These are phyloP conservation scores for Lipomyces sp. DNA, from an alignment of 805 yeast genomes.

Conservation along the genomic window DNA sequence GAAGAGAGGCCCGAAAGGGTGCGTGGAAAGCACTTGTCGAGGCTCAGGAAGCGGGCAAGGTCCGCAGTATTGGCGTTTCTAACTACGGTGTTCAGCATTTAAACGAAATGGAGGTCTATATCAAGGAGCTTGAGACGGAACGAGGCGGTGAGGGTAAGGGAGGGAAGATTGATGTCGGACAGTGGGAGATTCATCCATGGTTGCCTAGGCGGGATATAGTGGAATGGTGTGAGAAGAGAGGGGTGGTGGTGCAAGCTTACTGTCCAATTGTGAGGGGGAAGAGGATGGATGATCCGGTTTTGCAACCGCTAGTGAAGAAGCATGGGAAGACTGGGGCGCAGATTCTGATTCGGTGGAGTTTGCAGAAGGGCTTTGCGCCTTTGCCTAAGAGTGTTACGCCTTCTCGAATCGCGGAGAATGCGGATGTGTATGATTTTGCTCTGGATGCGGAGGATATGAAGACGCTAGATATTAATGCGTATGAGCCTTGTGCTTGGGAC, in stretches of 20 bases:
- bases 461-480: conserved; percentile 39
- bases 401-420: conserved; percentile 57
- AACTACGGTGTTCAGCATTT: conserved; percentile 64
- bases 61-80: conserved; percentile 65
- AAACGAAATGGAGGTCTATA: not conserved
- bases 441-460: conserved; percentile 43
- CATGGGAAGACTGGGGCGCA: conserved; percentile 53
- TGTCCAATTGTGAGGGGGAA: conserved; percentile 65
- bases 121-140: conserved; percentile 52
- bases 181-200: conserved; percentile 64
- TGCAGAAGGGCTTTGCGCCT: conserved; percentile 57
- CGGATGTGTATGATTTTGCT: conserved; percentile 58
- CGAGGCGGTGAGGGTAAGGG: conserved; percentile 51
- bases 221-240: conserved; percentile 52
- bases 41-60: conserved; percentile 55
- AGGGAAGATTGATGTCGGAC: conserved; percentile 69
- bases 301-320: conserved; percentile 48
- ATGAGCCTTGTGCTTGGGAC: conserved; percentile 46
- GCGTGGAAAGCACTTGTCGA: conserved; percentile 63
- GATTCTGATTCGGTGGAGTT: conserved; percentile 55
- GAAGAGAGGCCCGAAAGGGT: conserved; percentile 48
- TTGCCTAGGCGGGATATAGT: conserved; percentile 50
- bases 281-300: conserved; percentile 47
- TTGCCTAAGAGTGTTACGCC: conserved; percentile 66
- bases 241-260: conserved; percentile 63